Evolutionary conservation across 2,329 filamentous ascomycete species (phyloP), one percentile per base, ranked within the genome.

Genomic region (Botrytis fragariae): DNA sequence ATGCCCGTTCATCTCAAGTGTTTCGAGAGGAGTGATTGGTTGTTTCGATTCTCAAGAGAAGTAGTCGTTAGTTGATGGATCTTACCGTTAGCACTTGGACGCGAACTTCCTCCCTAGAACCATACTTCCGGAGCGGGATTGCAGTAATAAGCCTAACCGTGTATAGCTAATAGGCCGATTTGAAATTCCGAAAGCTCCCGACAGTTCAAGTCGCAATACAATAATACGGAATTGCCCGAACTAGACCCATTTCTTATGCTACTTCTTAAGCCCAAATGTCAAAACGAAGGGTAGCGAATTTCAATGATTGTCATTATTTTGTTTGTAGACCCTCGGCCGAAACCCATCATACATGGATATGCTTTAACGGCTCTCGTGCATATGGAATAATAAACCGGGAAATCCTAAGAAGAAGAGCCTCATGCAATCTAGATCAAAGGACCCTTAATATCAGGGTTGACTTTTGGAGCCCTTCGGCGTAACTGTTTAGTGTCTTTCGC

Each of bases 381-480:
- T 65, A 59, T 71, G 51, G 68, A 32, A 57, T 32, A 32, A 22
- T 20, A 18, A 45, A 37, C 51, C 62, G 70, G 54, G 16, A 65
- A 68, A 67, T 72, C 62, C 61, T 60, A 39, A 68, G 29, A 16
- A 67, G 45, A 64, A 67, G 70, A 72, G 70, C 70, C 70, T 72
- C 70, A 72, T 67, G 39, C 29, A 60, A 57, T 72, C 70, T 72
- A 72, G 70, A 72, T 72, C 60, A 48, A n/a, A 44, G 48, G 70
- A 68, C 60, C 70, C 70, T 48, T 72, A 45, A 72, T 45, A 67
- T 67, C 62, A 39, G 37, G 37, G 39, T 60, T 54, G 70, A 25
- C 29, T 45, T 42, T 44, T 44, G 39, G 9, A 59, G 45, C 45
- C 32, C 45, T 65, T 45, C 51, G 61, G 70, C 48, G 59, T 37